phyloP scores from a whole-genome alignment of 305 asterid species.

The Nicotiana rustica region DNA sequence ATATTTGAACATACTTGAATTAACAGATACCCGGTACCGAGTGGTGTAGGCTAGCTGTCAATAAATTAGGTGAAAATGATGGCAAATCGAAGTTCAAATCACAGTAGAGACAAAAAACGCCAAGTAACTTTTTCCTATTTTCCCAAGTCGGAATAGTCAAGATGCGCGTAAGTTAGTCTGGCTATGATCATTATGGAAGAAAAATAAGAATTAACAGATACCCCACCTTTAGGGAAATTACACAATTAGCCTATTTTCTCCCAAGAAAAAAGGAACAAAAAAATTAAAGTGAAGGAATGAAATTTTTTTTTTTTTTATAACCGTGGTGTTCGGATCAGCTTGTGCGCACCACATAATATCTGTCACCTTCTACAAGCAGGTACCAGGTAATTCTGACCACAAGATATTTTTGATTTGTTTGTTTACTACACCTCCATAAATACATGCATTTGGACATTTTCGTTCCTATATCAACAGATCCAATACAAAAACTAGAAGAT shows the following conservation, averaged over 20 bases:
- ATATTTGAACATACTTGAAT: background rate
- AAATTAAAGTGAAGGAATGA: background rate
- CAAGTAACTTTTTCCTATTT: background rate
- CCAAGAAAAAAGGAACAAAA: background rate
- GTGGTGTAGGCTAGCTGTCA: background rate
- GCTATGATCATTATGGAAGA: no score
- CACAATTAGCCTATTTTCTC: no score
- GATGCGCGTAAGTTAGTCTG: background rate
- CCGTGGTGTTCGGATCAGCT: no score
- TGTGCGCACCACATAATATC: no score
- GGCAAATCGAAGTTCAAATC: background rate
- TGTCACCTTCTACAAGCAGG: no score
- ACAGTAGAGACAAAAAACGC: background rate
- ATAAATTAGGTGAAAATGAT: background rate
- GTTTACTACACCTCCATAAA: background rate
- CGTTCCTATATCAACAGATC: background rate
- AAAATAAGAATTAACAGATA: background rate
- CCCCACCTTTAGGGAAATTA: background rate
- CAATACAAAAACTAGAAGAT: background rate
- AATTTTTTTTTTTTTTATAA: background rate
- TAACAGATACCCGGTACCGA: background rate
- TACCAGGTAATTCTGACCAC: no score
- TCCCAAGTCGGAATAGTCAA: background rate
- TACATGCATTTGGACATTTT: constrained; percentile 30
- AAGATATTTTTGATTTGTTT: no score